Base-by-base conservation (phyloP, 495 filamentous ascomycete genomes). In the Penicillium herquei region DNA sequence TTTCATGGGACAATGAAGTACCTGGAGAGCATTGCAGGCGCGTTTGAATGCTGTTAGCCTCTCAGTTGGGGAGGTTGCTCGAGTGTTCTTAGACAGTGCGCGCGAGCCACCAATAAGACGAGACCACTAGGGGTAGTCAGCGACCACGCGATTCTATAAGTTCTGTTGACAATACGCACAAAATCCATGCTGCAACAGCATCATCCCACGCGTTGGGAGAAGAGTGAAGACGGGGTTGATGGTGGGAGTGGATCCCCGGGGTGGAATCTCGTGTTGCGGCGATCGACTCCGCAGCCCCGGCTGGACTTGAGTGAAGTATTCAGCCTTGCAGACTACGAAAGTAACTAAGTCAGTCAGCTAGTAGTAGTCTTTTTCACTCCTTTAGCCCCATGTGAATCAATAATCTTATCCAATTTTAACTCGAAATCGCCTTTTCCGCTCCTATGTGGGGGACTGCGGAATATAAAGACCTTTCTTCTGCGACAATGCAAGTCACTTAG, bases 41-140 rank as follows among this genome's bases (percentile, higher is more conserved):
- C 89, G 86, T 75, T 93, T 94, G 75, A 97, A 98, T 53, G 88
- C 87, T 61, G 87, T 85, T 66, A 96, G 84, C 61, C 95, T 89
- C 68, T 93, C 85, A 55, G 90, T 86, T 35, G 93, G 90, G 65
- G 91, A 87, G 62, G 86, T 86, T 35, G 85, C 78, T 43, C 83
- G 76, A 58, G 83, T 78, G 70, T 82, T 81, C 71, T 81, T 82
- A 51, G 71, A 81, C 71, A 82, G 81, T 49, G 84, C 80, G 64
- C 84, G 83, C 58, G 85, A 87, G 66, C 90, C 90, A 68, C 90
- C 91, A 73, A 96, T 84, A 63, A 96, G 82, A 73, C 92, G 87
- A 74, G 89, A 90, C 87, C 89, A 95, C 90, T 95, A 62, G 37
- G 51, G 31, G 31, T 8, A 52, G 40, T 70, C 63, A 72, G 66